Evolutionary conservation across 805 yeast species (phyloP).

Genomic region (Blastobotrys chiropterorum): DNA sequence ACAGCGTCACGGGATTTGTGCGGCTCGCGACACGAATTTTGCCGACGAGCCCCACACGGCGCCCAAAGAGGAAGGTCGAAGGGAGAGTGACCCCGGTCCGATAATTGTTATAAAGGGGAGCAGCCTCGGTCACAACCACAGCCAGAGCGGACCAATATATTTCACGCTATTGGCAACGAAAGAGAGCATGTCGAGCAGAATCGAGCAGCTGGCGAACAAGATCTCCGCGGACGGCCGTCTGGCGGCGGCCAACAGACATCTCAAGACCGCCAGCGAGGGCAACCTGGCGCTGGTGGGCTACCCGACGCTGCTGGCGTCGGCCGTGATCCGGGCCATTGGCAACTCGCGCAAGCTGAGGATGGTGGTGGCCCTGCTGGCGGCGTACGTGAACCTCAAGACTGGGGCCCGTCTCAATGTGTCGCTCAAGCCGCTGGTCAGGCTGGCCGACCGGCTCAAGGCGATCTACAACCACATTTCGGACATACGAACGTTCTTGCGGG

Average conservation of each 20-base stretch:
- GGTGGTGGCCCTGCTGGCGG: constrained; percentile 11
- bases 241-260: constrained; percentile 7
- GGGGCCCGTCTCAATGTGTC: constrained; percentile 5
- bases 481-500: constrained; percentile 33
- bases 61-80: not conserved
- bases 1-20: too few relatives aligned
- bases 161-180: not conserved
- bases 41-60: not conserved
- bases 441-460: constrained; percentile 10
- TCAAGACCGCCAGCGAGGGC: constrained; percentile 16
- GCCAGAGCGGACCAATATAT: not conserved
- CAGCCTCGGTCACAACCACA: not conserved
- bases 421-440: constrained; percentile 2
- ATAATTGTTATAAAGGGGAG: not conserved
- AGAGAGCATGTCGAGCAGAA: not conserved
- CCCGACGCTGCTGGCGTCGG: constrained; percentile 22
- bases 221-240: constrained; percentile 6
- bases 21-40: not conserved
- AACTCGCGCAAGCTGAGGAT: constrained; percentile 2
- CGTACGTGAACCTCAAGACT: constrained; percentile 15
- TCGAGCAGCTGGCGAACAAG: not conserved
- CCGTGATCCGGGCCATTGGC: constrained; percentile 11
- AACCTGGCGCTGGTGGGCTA: constrained; percentile 26
- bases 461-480: constrained; percentile 28
- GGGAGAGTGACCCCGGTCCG: not conserved